Percentiles rank a stretch among this genome's conserved stretches.
Conservation (phyloP, 306 rosid species). For the Fragaria ananassa region DNA sequence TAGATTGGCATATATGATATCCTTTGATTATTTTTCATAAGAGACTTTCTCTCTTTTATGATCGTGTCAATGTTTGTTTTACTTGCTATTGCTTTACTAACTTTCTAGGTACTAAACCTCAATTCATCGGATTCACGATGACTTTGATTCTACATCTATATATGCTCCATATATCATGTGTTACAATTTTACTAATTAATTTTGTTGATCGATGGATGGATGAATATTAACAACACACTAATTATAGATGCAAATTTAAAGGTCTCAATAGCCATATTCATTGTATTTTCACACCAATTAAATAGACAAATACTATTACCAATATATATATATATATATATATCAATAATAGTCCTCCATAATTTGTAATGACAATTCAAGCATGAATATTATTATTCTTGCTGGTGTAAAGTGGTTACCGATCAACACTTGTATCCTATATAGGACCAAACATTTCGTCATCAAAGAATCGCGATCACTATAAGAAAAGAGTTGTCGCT, state of each 20-base stretch:
- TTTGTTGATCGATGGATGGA: background rate
- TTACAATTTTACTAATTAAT: background rate
- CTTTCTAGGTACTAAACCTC: background rate
- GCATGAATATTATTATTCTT: background rate
- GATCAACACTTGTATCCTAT: background rate
- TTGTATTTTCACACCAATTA: no score
- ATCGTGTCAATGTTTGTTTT: background rate
- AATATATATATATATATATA: no score
- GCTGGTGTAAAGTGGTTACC: background rate
- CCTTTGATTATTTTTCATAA: background rate
- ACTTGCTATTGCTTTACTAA: background rate
- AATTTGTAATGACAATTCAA: background rate
- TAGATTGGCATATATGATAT: background rate
- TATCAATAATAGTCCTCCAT: background rate
- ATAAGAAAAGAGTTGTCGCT: background rate
- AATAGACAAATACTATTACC: no score
- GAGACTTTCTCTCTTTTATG: background rate
- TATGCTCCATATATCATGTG: background rate
- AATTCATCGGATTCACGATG: background rate
- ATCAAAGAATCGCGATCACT: background rate
- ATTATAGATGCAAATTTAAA: no score
- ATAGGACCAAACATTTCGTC: background rate
- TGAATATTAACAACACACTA: no score
- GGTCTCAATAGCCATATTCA: fast-evolving
- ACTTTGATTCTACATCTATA: background rate